Conservation (phyloP, 331 rosid genomes). For the Saraca asoca region DNA sequence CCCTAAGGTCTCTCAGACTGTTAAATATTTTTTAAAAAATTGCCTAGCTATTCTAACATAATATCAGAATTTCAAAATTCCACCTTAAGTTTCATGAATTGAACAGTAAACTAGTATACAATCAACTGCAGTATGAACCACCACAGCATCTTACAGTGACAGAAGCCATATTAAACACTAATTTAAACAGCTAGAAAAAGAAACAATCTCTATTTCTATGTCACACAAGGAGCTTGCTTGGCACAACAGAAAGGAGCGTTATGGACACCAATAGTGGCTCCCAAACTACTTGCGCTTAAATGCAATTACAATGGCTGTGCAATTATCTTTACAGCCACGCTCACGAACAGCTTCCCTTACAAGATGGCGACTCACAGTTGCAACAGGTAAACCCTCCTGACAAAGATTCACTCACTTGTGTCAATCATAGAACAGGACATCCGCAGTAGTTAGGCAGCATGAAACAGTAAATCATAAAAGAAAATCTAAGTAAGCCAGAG, state of each 20-base stretch:
- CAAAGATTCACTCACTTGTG: constrained; percentile 22
- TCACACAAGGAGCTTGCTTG: neutral
- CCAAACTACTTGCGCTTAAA: constrained; percentile 52
- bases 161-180: too few relatives aligned
- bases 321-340: constrained; percentile 87
- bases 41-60: too few relatives aligned
- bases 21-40: too few relatives aligned
- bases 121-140: too few relatives aligned
- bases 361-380: constrained; percentile 70
- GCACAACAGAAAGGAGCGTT: neutral
- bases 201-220: constrained; percentile 15
- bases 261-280: neutral
- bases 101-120: too few relatives aligned
- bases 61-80: too few relatives aligned
- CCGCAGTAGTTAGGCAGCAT: neutral
- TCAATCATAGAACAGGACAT: constrained; percentile 11
- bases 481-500: neutral
- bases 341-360: constrained; percentile 87
- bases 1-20: too few relatives aligned
- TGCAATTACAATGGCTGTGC: constrained; percentile 72
- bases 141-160: too few relatives aligned
- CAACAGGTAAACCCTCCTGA: constrained; percentile 73
- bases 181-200: neutral
- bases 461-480: neutral
- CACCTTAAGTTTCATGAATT: too few relatives aligned